A percentile compares a stretch with the other conserved stretches of the same genome.
Conservation (phyloP, 148 eudicot species). For the Rhododendron vialii region DNA sequence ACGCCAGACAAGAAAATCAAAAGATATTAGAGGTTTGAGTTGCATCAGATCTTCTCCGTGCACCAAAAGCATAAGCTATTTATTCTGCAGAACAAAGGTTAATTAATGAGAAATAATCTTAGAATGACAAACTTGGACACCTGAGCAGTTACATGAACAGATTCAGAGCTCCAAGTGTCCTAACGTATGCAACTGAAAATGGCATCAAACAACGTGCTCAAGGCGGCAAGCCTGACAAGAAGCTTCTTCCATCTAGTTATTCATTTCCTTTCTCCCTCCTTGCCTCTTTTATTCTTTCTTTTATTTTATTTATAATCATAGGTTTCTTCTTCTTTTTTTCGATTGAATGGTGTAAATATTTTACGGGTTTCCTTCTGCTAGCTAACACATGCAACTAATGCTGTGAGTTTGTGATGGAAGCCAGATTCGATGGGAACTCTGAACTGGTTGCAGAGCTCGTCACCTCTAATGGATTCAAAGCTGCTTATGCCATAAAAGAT, state of each 20-base stretch:
- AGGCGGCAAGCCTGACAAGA: too few species aligned
- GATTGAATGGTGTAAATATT: neutral
- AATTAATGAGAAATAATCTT: neutral
- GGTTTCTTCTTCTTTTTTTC: neutral
- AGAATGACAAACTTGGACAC: neutral
- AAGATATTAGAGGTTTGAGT: neutral
- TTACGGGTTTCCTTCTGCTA: neutral
- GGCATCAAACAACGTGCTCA: neutral
- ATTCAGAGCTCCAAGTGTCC: neutral
- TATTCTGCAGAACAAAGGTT: neutral
- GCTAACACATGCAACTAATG: slow-evolving; percentile 2
- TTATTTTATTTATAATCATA: neutral
- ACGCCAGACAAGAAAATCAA: neutral
- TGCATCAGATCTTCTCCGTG: neutral
- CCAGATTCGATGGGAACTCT: slow-evolving; percentile 94
- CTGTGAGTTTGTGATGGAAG: slow-evolving; percentile 26
- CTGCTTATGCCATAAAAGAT: slow-evolving; percentile 93
- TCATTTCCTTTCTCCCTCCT: neutral
- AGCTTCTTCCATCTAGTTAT: neutral
- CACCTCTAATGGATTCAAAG: slow-evolving; percentile 85
- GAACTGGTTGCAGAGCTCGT: slow-evolving; percentile 89
- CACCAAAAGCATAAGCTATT: neutral
- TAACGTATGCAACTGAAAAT: neutral
- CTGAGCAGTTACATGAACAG: neutral
- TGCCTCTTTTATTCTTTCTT: neutral